A percentile compares a stretch with the other conserved stretches of the same genome.
Evolutionary conservation across 2,329 filamentous ascomycete genomes (phyloP).

Genomic region (Sporothrix pseudoabietina): DNA sequence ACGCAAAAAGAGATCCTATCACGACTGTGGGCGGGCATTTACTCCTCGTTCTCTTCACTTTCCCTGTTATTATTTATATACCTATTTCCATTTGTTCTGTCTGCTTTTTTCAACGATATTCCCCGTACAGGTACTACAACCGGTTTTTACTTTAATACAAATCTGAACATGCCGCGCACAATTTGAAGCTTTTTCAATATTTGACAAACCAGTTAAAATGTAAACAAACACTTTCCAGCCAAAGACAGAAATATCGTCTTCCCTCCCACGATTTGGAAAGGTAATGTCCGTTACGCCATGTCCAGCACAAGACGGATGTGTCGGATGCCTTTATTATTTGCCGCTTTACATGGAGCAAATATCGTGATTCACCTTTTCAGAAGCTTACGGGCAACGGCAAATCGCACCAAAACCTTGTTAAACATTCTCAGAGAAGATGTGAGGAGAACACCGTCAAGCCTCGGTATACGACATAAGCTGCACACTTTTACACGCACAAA

Average conservation of each 20-base stretch:
- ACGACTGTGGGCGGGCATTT: background rate
- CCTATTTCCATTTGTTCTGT: conserved; percentile 25
- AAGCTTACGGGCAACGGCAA: conserved; percentile 4
- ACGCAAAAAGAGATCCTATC: background rate
- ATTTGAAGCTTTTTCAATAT: background rate
- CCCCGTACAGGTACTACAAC: conserved; percentile 25
- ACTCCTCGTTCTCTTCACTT: background rate
- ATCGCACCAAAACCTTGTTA: background rate
- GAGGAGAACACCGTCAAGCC: background rate
- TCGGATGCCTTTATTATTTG: background rate
- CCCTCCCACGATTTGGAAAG: background rate
- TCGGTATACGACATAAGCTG: background rate
- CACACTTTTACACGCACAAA: background rate
- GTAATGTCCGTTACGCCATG: background rate
- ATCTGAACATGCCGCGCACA: background rate
- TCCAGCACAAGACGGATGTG: background rate
- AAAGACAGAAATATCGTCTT: background rate
- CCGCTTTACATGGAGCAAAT: background rate
- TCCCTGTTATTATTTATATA: background rate
- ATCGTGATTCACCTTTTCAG: background rate
- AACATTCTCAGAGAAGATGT: too few relatives aligned
- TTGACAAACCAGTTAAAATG: background rate
- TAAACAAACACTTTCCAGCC: background rate
- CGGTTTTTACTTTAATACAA: conserved; percentile 8
- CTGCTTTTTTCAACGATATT: conserved; percentile 16